Conservation (phyloP, 768 basidiomycete species). For the Porphyrellus cyaneotinctus region DNA sequence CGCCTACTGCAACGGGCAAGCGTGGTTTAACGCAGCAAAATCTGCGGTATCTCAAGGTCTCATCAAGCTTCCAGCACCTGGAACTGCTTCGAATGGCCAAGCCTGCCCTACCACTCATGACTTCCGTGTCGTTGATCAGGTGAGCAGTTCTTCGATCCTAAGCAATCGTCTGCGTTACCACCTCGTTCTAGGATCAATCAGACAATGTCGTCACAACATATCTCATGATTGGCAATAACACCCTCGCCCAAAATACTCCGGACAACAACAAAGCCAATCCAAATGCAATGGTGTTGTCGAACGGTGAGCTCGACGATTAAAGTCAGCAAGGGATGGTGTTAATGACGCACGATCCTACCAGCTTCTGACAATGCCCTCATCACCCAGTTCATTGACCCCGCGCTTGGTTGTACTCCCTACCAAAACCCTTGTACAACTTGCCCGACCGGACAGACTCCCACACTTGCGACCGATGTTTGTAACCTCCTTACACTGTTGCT, state of each 20-base stretch:
- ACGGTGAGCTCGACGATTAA: conserved; percentile 11
- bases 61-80: conserved; percentile 19
- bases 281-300: conserved; percentile 19
- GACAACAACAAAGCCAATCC: conserved; percentile 24
- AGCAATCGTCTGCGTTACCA: neutral
- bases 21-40: conserved; percentile 23
- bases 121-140: conserved; percentile 28
- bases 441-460: conserved; percentile 13
- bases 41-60: conserved; percentile 19
- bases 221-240: conserved; percentile 21
- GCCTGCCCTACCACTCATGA: conserved; percentile 26
- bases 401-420: conserved; percentile 22
- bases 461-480: conserved; percentile 24
- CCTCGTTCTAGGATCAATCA: conserved; percentile 22
- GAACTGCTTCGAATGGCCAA: conserved; percentile 18
- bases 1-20: conserved; percentile 23
- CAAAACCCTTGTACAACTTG: conserved; percentile 28
- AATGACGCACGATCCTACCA: neutral
- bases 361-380: conserved; percentile 27
- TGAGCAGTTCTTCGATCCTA: neutral
- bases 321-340: neutral
- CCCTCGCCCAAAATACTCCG: conserved; percentile 27
- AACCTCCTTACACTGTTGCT: neutral
- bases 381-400: conserved; percentile 24
- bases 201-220: conserved; percentile 28